A percentile compares a stretch with the other conserved stretches of the same genome.
These are phyloP conservation scores for Mucor irregularis DNA, from an alignment of 371 early-diverging fungal species.

Conservation along the genomic window DNA sequence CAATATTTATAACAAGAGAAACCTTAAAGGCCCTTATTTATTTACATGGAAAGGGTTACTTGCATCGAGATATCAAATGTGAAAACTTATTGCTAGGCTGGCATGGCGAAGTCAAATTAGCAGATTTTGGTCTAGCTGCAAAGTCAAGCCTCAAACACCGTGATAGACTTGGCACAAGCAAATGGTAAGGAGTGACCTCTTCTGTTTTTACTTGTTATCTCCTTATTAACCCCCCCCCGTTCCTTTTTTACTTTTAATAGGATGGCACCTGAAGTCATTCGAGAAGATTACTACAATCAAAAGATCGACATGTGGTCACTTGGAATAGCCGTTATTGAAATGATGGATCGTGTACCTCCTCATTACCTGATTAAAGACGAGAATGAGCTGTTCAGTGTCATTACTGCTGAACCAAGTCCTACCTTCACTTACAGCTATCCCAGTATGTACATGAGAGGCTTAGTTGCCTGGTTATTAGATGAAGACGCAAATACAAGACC, in stretches of 20 bases:
- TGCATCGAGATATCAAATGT: conserved; percentile 96
- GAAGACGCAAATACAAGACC: conserved; percentile 42
- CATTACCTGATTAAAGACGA: conserved; percentile 51
- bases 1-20: conserved; percentile 39
- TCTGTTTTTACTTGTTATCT: not conserved
- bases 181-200: conserved; percentile 53
- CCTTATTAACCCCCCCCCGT: not conserved
- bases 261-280: conserved; percentile 94
- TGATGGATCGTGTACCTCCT: conserved; percentile 59
- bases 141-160: conserved; percentile 48
- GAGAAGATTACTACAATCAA: conserved; percentile 81
- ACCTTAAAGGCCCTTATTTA: conserved; percentile 78
- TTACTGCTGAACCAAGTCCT: conserved; percentile 45
- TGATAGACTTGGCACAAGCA: conserved; percentile 95
- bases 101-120: conserved; percentile 92
- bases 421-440: conserved; percentile 54
- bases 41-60: conserved; percentile 90
- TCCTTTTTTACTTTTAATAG: conserved; percentile 34
- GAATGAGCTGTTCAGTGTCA: conserved; percentile 41
- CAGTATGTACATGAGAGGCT: conserved; percentile 51
- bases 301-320: conserved; percentile 98
- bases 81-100: conserved; percentile 95
- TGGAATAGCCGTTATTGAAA: conserved; percentile 78
- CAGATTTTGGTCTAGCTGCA: conserved; percentile 46
- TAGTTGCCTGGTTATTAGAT: conserved; percentile 52